Evolutionary conservation across 495 filamentous ascomycete genomes (phyloP).

Genomic region (Neurospora tetraspora): DNA sequence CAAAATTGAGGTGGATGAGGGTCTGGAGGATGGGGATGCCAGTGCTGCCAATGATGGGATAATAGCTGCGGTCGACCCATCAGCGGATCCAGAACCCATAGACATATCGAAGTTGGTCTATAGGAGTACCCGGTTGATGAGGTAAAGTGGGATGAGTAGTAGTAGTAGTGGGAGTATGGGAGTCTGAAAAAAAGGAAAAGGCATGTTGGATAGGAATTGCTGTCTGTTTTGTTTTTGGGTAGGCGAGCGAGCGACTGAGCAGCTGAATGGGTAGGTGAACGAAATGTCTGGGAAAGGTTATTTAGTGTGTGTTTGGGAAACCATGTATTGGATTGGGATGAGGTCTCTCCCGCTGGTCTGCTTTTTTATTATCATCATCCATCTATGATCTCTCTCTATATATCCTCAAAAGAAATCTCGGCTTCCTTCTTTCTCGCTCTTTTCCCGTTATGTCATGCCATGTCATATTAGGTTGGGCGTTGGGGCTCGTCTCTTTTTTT

Average conservation of each 20-base stretch:
- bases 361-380: not conserved
- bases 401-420: not conserved
- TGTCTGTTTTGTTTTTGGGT: not conserved
- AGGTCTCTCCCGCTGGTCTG: not conserved
- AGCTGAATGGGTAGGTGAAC: not conserved
- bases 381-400: not conserved
- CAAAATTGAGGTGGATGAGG: constrained; percentile 26
- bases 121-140: constrained; percentile 14
- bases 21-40: constrained; percentile 28
- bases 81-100: constrained; percentile 28
- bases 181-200: not conserved
- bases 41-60: constrained; percentile 1
- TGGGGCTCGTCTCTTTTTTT: not conserved
- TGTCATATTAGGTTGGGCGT: not conserved
- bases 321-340: not conserved
- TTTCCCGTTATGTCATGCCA: not conserved
- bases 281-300: not conserved
- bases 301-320: not conserved
- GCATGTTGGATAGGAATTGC: not conserved
- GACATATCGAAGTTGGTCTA: constrained; percentile 4
- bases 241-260: not conserved
- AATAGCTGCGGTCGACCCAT: constrained; percentile 25
- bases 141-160: not conserved
- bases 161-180: not conserved
- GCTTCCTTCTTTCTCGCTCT: not conserved